Base-by-base conservation (phyloP, 768 basidiomycete species). In the Boletus sensibilis region DNA sequence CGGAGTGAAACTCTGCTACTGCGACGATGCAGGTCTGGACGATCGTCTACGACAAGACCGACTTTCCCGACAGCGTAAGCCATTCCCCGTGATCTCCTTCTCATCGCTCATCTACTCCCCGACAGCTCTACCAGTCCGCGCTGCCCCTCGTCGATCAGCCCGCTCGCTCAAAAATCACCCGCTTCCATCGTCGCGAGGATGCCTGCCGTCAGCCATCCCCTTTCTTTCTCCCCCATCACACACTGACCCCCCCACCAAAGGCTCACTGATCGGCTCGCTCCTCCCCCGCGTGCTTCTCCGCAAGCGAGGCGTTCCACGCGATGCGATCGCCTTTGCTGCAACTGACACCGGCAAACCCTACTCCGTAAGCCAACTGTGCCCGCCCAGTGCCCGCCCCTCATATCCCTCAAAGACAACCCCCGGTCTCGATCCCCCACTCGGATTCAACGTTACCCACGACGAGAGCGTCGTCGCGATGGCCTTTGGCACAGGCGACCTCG, bases 381-480 rank as follows among this genome's bases (percentile, higher is more conserved):
- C 38, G 47, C 35, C 10, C 37, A n/a, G 43, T 43, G n/a, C 25
- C 49, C 33, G 7, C 44, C 52, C 6, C 59, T 64, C 44, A 46
- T 47, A 34, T n/a, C 38, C 50, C 56, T 13, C 34, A 12, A 64
- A 86, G 85, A 76, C 74, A 4, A 74, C 78, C 8, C 74, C 77
- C 25, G 70, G 64, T 14, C 50, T 80, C 57, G 64, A 78, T 56
- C 80, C 81, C n/a, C 79, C 83, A 2, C 77, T 94, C 41, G 88
- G 80, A 0, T 94, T 82, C 75, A 94, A 94, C 68, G 77, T 94
- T 50, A 83, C 91, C 21, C 92, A 94, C 67, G 92, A 94, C 68
- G 87, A 85, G 63, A 80, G 78, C 3, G 65, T 89, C 25, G 75
- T 94, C 53, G 88, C 81, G 14, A 83, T 94, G 80, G 87, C 81